These are phyloP conservation scores for Jaltomata sinuosa DNA, from an alignment of 257 asterid species.

Conservation along the genomic window DNA sequence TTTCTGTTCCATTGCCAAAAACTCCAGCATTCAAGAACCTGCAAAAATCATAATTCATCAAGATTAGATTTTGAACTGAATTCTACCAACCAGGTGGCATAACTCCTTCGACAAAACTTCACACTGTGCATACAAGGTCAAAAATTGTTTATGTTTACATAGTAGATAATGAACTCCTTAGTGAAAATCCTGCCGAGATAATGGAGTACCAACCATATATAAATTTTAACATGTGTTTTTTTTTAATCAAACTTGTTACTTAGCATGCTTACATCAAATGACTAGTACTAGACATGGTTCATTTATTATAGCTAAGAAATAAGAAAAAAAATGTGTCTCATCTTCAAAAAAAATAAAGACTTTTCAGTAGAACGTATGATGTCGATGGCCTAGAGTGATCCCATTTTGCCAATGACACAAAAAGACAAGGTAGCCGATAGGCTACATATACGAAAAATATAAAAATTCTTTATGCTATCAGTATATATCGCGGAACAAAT, in stretches of 20 bases:
- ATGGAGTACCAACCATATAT: neutral
- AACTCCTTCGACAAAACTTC: no score
- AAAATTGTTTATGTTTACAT: no score
- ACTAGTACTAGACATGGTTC: neutral
- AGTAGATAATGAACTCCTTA: no score
- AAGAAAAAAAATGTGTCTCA: neutral
- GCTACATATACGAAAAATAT: neutral
- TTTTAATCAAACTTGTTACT: neutral
- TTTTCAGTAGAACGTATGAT: neutral
- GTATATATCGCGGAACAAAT: neutral
- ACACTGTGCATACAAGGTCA: no score
- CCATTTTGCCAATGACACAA: neutral
- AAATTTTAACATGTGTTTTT: neutral
- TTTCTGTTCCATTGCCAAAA: constrained; percentile 31
- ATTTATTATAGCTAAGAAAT: no score
- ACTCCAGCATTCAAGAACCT: constrained; percentile 47
- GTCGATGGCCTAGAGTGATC: neutral
- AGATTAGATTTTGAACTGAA: neutral
- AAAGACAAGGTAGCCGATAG: neutral
- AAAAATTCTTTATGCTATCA: neutral
- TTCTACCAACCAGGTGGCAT: neutral
- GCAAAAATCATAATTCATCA: neutral
- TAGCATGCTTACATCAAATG: neutral
- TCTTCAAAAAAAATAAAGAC: no score
- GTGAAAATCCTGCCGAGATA: no score